Evolutionary conservation across 305 asterid species (phyloP), one percentile per base, ranked within the genome.

Genomic region (Withania somnifera): DNA sequence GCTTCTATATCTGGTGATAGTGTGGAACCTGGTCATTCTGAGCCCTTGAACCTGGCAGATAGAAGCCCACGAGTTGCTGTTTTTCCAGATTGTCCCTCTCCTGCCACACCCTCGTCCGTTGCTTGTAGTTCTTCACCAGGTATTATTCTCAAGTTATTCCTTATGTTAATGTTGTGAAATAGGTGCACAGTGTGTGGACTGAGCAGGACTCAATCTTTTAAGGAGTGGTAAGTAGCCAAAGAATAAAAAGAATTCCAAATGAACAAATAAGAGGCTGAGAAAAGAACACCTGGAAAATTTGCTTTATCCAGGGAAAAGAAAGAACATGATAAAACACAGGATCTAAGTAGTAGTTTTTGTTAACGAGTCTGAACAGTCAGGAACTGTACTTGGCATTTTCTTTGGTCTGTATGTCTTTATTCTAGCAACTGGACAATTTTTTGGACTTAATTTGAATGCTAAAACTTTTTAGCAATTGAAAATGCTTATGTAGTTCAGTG

Each of bases 71-170:
- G 82, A 64, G 78, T 87, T 82, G 82, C 90, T 82, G 83, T 83
- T 81, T 85, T 89, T 77, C 87, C 89, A 6, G 95, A 88, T 54
- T 91, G 93, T 88, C 86, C 90, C 40, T 92, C 97, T 28, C 98
- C 98, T 13, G 90, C 91, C 24, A 92, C 98, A 54, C 97, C 97
- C 26, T 91, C 97, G 51, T 93, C 97, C 1, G 91, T 91, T 87
- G 96, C 94, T 69, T 93, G 92, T 87, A 93, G 98, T 85, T 92
- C 95, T 83, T 97, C 98, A 0, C 93, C 98, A 85, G 99, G 99
- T 97, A 91, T 87, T 85, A 17, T 76, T 76, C 47, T 76, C 63
- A 51, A 76, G 63, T 28, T 15, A 28, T 76, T 76, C 47, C 61
- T 50, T 75, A 75, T 75, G 26, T 10, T 50, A 42, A 14, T 75